Conservation (phyloP, 768 basidiomycete genomes). For the Postia placenta region DNA sequence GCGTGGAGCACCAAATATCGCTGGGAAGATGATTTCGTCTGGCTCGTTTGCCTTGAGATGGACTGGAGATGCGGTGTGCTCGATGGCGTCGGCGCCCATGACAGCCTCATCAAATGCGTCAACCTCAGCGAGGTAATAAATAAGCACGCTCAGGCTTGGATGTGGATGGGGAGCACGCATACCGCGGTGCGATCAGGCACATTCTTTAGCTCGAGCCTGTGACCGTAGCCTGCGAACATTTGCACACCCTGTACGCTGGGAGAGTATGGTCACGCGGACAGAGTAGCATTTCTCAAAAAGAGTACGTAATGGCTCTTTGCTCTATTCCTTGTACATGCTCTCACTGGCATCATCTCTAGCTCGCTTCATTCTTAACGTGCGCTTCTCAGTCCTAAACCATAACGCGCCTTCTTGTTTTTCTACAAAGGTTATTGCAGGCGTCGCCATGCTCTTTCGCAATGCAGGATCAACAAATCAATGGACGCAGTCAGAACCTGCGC, state of each 20-base stretch:
- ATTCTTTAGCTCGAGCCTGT: conserved; percentile 56
- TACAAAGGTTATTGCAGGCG: no score
- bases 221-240: conserved; percentile 46
- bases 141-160: no score
- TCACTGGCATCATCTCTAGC: no score
- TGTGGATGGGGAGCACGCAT: no score
- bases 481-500: no score
- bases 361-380: no score
- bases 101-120: conserved; percentile 78
- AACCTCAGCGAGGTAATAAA: conserved; percentile 34
- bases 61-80: conserved; percentile 65
- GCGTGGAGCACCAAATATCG: conserved; percentile 62
- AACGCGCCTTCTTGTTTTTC: no score
- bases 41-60: conserved; percentile 37
- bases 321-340: no score
- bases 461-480: no score
- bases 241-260: conserved; percentile 49
- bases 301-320: no score
- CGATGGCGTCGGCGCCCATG: conserved; percentile 66
- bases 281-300: conserved; percentile 58
- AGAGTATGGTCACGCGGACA: conserved; percentile 65
- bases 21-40: conserved; percentile 60
- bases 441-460: no score
- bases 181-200: conserved; percentile 65
- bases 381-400: no score